Evolutionary conservation across 192 early-diverging fungal species (phyloP), one percentile per base, ranked within the genome.

Genomic region (Rhizophagus sp.): DNA sequence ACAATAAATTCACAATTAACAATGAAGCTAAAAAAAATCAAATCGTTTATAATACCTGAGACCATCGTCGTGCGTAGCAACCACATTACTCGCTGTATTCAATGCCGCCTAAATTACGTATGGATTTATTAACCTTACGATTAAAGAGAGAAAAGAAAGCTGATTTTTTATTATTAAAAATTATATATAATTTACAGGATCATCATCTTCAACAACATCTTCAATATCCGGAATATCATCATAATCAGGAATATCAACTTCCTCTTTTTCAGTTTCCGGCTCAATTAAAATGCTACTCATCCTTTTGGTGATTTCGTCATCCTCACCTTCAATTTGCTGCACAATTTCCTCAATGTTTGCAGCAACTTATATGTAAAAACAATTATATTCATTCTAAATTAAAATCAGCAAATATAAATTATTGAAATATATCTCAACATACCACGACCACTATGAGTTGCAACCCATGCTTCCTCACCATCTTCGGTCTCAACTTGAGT

Each of bases 141-240:
- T 30, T 24, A 52, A 22, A 74, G 25, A 12, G 25, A 9, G 6
- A 34, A 25, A 57, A 6, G 0, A 49, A 52, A 27, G 12, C 11
- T 4, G 30, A 30, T 30, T 22, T n/a, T 25, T 30, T 52, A 17
- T 10, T 15, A 36, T 30, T 41, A 1, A 22, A 24, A 41, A n/a
- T n/a, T n/a, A n/a, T n/a, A n/a, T n/a, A n/a, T n/a, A n/a, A 62
- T 84, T 81, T 84, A 89, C 93, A 0, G 96, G 93, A 81, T 95
- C 94, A 5, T 90, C 91, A 62, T 95, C 95, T 84, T 96, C 94
- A 34, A 89, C 93, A 19, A 93, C 85, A 63, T 91, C 92, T 47
- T 92, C 92, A 62, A 98, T 93, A 80, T 98, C 97, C 4, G 96
- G 96, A 78, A 97, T 96, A 61, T 97, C 95, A 33, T 96, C 95